A percentile compares a stretch with the other conserved stretches of the same genome.
These are phyloP conservation scores for Hirsutella thompsonii DNA, from an alignment of 2,329 filamentous ascomycete species.

Conservation along the genomic window DNA sequence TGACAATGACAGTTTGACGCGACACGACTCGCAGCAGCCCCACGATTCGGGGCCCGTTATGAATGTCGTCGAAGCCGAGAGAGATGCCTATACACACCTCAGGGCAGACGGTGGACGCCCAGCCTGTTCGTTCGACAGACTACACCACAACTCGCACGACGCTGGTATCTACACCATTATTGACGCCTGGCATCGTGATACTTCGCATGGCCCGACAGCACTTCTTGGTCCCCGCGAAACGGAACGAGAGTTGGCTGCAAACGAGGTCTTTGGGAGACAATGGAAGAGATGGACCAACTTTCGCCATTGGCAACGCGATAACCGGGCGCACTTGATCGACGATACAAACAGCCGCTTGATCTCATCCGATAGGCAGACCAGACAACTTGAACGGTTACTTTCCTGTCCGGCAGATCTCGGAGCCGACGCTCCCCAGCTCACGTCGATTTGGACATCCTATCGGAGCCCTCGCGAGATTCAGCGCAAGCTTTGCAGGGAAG, in stretches of 20 bases:
- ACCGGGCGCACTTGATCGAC: conserved; percentile 9
- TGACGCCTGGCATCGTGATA: too few species aligned
- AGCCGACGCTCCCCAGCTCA: conserved; percentile 4
- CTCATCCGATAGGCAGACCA: neutral
- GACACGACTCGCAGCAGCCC: too few species aligned
- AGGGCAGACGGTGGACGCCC: too few species aligned
- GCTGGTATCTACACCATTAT: too few species aligned
- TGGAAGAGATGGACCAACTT: conserved; percentile 15
- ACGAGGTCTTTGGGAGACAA: conserved; percentile 15
- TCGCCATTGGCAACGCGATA: conserved; percentile 16
- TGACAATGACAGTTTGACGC: conserved; percentile 9
- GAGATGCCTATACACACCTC: too few species aligned
- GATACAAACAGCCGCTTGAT: neutral
- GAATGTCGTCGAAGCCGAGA: too few species aligned
- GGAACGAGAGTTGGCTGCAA: too few species aligned
- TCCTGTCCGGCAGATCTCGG: conserved; percentile 6
- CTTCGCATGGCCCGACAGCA: conserved; percentile 12
- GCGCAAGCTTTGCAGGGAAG: conserved; percentile 5
- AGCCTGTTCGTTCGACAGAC: too few species aligned
- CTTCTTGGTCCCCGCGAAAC: neutral
- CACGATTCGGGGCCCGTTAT: too few species aligned
- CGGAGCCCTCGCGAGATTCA: conserved; percentile 4
- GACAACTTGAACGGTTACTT: neutral
- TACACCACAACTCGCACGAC: too few species aligned
- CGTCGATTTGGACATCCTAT: neutral